These are phyloP conservation scores for Umbelopsis sp. DNA, from an alignment of 192 early-diverging fungal genomes.

Conservation along the genomic window DNA sequence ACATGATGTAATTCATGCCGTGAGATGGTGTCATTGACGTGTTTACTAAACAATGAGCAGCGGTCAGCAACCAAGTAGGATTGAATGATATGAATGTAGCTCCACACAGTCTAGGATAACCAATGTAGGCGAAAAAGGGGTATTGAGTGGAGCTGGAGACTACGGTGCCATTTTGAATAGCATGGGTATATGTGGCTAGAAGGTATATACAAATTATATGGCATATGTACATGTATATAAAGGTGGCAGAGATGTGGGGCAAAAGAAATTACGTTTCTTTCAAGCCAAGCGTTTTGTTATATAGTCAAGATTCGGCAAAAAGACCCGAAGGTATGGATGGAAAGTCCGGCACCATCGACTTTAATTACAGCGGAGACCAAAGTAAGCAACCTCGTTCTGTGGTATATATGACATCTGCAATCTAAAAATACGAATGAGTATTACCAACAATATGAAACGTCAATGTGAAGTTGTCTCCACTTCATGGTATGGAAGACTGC, in stretches of 20 bases:
- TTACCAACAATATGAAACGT: too few species aligned
- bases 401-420: too few species aligned
- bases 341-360: too few species aligned
- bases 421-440: too few species aligned
- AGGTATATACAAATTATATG: constrained; percentile 1
- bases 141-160: constrained; percentile 12
- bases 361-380: too few species aligned
- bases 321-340: too few species aligned
- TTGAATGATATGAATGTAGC: constrained; percentile 17
- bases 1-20: constrained; percentile 3
- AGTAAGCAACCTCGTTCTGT: too few species aligned
- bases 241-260: neutral
- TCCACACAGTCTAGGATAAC: constrained; percentile 17
- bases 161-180: constrained; percentile 20
- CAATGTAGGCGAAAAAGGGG: neutral
- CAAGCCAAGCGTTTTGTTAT: neutral
- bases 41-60: constrained; percentile 21
- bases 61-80: constrained; percentile 19
- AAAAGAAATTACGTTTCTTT: neutral
- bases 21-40: neutral
- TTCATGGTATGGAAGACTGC: too few species aligned
- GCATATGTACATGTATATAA: neutral
- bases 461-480: too few species aligned
- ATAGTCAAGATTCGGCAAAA: neutral
- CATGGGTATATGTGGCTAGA: neutral